These are phyloP conservation scores for Viola pubescens DNA, from an alignment of 441 rosid species.

Conservation along the genomic window DNA sequence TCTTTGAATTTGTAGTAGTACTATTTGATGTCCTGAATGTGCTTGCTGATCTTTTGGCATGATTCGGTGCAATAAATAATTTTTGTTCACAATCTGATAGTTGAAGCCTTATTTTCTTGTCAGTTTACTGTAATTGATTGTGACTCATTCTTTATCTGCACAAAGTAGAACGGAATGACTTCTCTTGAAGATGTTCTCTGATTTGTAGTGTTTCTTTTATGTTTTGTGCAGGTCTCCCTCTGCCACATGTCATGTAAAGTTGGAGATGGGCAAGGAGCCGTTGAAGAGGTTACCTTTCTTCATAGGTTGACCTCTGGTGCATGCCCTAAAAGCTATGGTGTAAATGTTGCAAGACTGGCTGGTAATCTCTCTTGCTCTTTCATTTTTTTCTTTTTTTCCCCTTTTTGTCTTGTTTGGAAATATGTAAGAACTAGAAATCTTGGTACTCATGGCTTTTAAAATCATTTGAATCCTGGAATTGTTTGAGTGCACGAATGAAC, in stretches of 20 bases:
- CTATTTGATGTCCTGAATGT: background rate
- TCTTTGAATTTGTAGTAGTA: background rate
- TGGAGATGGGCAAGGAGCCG: conserved; percentile 56
- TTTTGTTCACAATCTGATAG: background rate
- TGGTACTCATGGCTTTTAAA: background rate
- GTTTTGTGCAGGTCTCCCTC: conserved; percentile 57
- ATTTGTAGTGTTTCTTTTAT: background rate
- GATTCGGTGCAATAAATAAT: background rate
- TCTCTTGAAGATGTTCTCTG: too few species aligned
- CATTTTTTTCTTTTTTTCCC: background rate
- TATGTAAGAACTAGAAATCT: background rate
- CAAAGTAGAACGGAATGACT: too few species aligned
- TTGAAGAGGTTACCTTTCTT: conserved; percentile 88
- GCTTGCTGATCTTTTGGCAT: background rate
- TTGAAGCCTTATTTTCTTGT: background rate
- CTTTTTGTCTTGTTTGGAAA: conserved; percentile 5
- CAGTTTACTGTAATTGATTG: too few species aligned
- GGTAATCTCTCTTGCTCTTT: conserved; percentile 36
- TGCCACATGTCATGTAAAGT: conserved; percentile 95
- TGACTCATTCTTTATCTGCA: too few species aligned
- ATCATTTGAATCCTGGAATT: too few species aligned
- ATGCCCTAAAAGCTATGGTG: conserved; percentile 97
- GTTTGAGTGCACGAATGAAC: too few species aligned
- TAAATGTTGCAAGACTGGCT: conserved; percentile 93
- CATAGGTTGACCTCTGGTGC: conserved; percentile 74